These are phyloP conservation scores for Penicillium sp. DNA, from an alignment of 2,329 filamentous ascomycete genomes.

Conservation along the genomic window DNA sequence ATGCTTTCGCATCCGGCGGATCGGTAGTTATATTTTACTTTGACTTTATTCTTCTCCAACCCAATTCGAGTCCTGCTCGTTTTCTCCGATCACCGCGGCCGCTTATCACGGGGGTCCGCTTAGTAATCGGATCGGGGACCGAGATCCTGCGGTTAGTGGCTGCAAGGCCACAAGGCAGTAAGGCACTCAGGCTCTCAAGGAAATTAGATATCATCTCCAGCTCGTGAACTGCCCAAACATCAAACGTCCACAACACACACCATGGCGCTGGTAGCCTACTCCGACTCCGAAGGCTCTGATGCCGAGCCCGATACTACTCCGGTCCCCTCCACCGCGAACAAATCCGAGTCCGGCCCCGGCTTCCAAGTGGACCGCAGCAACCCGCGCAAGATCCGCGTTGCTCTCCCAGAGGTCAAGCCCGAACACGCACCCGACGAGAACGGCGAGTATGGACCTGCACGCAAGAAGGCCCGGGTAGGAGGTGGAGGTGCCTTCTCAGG, in stretches of 20 bases:
- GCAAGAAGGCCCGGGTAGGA: constrained; percentile 67
- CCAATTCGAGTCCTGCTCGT: neutral
- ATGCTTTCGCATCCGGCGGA: constrained; percentile 2
- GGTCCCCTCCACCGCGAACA: constrained; percentile 8
- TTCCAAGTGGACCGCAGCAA: constrained; percentile 80
- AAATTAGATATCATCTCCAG: neutral
- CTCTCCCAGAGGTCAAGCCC: constrained; percentile 59
- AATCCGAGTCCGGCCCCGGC: constrained; percentile 55
- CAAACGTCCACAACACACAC: constrained; percentile 1
- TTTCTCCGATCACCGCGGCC: neutral
- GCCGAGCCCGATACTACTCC: constrained; percentile 49
- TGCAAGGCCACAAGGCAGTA: neutral
- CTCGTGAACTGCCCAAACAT: neutral
- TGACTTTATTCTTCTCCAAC: neutral
- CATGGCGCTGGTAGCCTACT: constrained; percentile 82
- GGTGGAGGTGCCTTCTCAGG: constrained; percentile 71
- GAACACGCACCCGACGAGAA: constrained; percentile 34
- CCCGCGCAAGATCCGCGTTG: constrained; percentile 80
- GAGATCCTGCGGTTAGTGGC: neutral
- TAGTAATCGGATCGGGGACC: neutral
- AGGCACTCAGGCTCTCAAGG: neutral
- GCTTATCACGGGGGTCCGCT: neutral
- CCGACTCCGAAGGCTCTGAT: constrained; percentile 71
- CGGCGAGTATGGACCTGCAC: constrained; percentile 57
- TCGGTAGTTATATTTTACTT: neutral